Base-by-base conservation (phyloP, 768 basidiomycete genomes). In the Hortiboletus flavorubellus region DNA sequence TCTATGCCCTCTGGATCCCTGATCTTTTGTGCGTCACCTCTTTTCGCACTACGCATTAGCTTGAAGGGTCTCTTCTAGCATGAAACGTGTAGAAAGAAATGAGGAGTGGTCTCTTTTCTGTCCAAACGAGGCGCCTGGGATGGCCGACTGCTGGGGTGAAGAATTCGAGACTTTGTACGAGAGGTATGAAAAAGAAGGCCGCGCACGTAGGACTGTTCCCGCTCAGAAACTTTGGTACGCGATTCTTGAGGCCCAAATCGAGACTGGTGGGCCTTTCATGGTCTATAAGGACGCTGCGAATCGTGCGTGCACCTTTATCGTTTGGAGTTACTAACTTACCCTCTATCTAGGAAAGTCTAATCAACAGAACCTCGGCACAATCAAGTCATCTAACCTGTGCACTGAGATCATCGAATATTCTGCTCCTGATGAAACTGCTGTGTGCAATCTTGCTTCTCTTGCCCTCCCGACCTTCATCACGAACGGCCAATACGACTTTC, bases 171-270 rank as follows among this genome's bases (percentile, higher is more conserved):
- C 78, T 2, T 75, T 95, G 18, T 97, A 89, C 69, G 83, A 85
- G 67, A 83, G 80, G 59, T 98, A 98, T 66, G 96, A 98, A 76
- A 80, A 78, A 53, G 94, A 95, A 69, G 94, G 93, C 21, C 86
- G 91, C 29, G 87, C 87, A 4, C 85, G 87, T 63, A 89, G 88
- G 78, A 80, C 82, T 16, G 76, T 99, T 60, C 85, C 92, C 43
- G 97, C 97, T 3, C 97, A 98, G 73, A 98, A 98, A 75, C 82
- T 99, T 37, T 99, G 97, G 96, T 98, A 96, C 69, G 93, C 94
- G 34, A 86, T 98, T 62, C 77, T 98, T 39, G 97, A 98, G 67
- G 86, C 94, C 12, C 97, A 99, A 73, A 93, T 96, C 62, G 96
- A 99, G 76, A 99, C 97, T 1, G 97, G 97, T 47, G 89, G 88